phyloP scores from a whole-genome alignment of 192 early-diverging fungal species.

The Gryganskiella cystojenkinii region DNA sequence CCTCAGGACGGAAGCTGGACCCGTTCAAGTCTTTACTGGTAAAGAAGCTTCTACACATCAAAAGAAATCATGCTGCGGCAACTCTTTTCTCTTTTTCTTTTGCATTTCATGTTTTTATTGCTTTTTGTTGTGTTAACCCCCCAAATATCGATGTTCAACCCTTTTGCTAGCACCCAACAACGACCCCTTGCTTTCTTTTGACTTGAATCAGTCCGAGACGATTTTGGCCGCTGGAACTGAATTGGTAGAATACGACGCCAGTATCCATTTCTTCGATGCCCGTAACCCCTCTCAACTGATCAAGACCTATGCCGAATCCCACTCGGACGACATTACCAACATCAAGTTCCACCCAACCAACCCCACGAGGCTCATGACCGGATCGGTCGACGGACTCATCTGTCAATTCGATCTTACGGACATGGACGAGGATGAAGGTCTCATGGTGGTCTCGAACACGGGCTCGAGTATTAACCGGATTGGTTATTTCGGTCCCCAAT shows the following conservation, averaged over 20 bases:
- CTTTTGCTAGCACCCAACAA: conserved; percentile 14
- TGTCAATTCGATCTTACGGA: conserved; percentile 78
- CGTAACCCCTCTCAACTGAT: conserved; percentile 36
- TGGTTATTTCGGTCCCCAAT: conserved; percentile 91
- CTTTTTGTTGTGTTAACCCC: too few species aligned
- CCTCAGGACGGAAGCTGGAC: conserved; percentile 61
- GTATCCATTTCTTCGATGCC: conserved; percentile 63
- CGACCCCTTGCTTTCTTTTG: conserved; percentile 60
- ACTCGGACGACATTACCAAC: conserved; percentile 83
- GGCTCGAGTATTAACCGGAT: conserved; percentile 82
- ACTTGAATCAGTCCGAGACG: conserved; percentile 61
- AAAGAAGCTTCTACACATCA: too few species aligned
- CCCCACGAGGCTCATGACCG: conserved; percentile 68
- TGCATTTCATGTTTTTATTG: background rate
- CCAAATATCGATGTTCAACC: too few species aligned
- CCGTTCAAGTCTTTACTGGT: conserved; percentile 69
- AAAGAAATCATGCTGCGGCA: too few species aligned
- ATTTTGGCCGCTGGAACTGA: conserved; percentile 67
- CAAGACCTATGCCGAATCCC: conserved; percentile 68
- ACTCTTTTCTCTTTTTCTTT: too few species aligned
- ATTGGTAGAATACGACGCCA: conserved; percentile 54
- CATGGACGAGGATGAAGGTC: conserved; percentile 90
- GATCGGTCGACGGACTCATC: conserved; percentile 80
- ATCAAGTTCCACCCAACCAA: conserved; percentile 72
- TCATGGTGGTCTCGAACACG: conserved; percentile 86